Base-by-base conservation (phyloP, 2,329 filamentous ascomycete genomes). In the Xylariaceae sp. region DNA sequence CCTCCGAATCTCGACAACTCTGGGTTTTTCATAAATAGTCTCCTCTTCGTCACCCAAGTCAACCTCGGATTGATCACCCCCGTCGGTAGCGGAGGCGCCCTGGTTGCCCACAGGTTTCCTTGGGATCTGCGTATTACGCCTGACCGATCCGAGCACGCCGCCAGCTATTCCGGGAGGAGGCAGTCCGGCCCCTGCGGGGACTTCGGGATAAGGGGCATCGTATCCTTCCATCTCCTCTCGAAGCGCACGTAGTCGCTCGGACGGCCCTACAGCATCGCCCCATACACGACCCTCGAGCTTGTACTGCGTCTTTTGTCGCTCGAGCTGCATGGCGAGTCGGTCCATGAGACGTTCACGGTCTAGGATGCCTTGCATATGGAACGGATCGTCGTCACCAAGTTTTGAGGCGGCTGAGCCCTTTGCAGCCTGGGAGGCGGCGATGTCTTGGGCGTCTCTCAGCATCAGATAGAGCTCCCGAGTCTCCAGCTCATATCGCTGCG, bases 391-490 rank as follows among this genome's bases (percentile, higher is more conserved):
- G 28, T 79, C 74, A 34, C 63, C 73, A 27, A 81, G 65, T 49
- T 70, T 72, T 39, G 64, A 69, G 28, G 68, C 68, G 51, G 71
- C 67, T 36, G 63, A 69, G 47, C 68, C 68, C 60, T 79, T 81
- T 39, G 66, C 66, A 38, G 88, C 85, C 54, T 87, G 86, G 3
- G 90, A 88, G 16, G 88, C 89, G 31, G 90, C 90, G 50, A 96
- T 88, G 56, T 98, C 90, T 64, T 97, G 90, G 26, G 92, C 90
- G 64, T 98, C 92, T 45, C 90, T 81, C 48, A 98, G 82, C 92
- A 98, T 98, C 40, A 98, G 83, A 63, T 97, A 98, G 15, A 98
- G 69, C 64, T 98, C 92, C 67, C 92, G 77, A 2, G 90, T 97
- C 66, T 98, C 92, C 19, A 98, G 70, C 65, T 98, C 92, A 56